A percentile compares a stretch with the other conserved stretches of the same genome.
phyloP scores from a whole-genome alignment of 176 grass and related monocot genomes.

The Juncus effusus region DNA sequence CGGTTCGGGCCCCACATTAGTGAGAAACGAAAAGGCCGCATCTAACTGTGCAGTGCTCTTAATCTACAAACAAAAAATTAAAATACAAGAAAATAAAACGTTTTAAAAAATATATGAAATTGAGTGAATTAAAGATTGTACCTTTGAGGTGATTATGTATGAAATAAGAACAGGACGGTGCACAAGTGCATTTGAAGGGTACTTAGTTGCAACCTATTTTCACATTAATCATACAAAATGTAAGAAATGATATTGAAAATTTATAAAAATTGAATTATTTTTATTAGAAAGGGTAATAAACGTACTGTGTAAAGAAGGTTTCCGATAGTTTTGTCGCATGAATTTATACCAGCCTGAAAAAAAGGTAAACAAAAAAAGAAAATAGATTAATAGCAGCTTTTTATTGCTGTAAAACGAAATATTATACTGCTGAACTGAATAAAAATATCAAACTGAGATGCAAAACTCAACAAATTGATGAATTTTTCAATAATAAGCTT shows the following conservation, averaged over 20 bases:
- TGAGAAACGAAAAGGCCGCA: slow-evolving; percentile 70
- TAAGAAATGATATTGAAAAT: slow-evolving; percentile 1
- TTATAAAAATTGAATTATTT: not conserved
- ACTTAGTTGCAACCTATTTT: slow-evolving; percentile 31
- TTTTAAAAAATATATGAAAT: too few relatives aligned
- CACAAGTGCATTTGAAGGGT: slow-evolving; percentile 31
- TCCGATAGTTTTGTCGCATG: slow-evolving; percentile 25
- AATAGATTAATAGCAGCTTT: too few relatives aligned
- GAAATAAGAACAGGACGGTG: slow-evolving; percentile 27
- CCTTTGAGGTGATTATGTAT: slow-evolving; percentile 28
- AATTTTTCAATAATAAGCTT: too few relatives aligned
- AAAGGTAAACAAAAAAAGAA: slow-evolving; percentile 3
- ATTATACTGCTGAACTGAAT: too few relatives aligned
- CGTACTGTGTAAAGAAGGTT: slow-evolving; percentile 23
- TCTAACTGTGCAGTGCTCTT: slow-evolving; percentile 81
- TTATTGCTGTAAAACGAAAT: too few relatives aligned
- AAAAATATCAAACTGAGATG: too few relatives aligned
- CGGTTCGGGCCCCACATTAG: slow-evolving; percentile 54
- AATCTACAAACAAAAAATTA: slow-evolving; percentile 45
- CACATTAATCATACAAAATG: slow-evolving; percentile 3
- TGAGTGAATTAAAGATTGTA: not conserved
- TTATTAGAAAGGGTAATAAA: slow-evolving; percentile 4
- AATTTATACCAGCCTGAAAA: slow-evolving; percentile 24
- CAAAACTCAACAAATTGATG: too few relatives aligned
- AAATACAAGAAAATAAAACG: not conserved